These are phyloP conservation scores for Cercospora beticola DNA, from an alignment of 2,329 filamentous ascomycete species.

Conservation along the genomic window DNA sequence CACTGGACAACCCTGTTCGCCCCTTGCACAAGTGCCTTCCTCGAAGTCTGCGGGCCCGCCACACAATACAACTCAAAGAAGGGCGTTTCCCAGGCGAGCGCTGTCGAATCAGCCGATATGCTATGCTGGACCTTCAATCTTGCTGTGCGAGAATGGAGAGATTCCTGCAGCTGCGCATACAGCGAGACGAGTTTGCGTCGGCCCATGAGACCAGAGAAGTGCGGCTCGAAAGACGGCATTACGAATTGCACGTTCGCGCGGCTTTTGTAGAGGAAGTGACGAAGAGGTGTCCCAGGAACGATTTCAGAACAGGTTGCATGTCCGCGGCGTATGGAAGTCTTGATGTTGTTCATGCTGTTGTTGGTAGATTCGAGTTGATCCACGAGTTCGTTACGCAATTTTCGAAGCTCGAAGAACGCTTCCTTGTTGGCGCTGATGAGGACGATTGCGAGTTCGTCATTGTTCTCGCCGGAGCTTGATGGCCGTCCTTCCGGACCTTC, in stretches of 20 bases:
- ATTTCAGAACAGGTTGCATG: conserved; percentile 73
- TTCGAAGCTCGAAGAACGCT: conserved; percentile 84
- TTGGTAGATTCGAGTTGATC: conserved; percentile 70
- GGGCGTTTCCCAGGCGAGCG: conserved; percentile 87
- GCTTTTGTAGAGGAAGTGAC: conserved; percentile 95
- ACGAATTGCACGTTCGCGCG: conserved; percentile 92
- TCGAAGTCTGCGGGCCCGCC: conserved; percentile 67
- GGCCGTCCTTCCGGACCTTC: conserved; percentile 35
- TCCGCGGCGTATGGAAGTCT: conserved; percentile 66
- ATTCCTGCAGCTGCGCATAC: conserved; percentile 81
- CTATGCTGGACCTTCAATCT: conserved; percentile 84
- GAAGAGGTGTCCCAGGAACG: conserved; percentile 73
- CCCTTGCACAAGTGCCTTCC: conserved; percentile 72
- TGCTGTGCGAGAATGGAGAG: conserved; percentile 79
- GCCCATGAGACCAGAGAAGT: conserved; percentile 53
- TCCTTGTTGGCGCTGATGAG: conserved; percentile 92
- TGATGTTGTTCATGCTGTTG: conserved; percentile 72
- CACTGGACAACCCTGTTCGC: conserved; percentile 89
- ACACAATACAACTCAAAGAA: conserved; percentile 93
- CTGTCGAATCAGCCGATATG: conserved; percentile 70
- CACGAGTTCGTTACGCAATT: conserved; percentile 63
- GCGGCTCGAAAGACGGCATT: conserved; percentile 76
- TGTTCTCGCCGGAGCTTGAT: conserved; percentile 34
- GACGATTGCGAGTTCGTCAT: conserved; percentile 78
- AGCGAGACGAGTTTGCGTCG: conserved; percentile 67